Base-by-base conservation (phyloP, 345 rosid genomes). In the Ceriops decandra region DNA sequence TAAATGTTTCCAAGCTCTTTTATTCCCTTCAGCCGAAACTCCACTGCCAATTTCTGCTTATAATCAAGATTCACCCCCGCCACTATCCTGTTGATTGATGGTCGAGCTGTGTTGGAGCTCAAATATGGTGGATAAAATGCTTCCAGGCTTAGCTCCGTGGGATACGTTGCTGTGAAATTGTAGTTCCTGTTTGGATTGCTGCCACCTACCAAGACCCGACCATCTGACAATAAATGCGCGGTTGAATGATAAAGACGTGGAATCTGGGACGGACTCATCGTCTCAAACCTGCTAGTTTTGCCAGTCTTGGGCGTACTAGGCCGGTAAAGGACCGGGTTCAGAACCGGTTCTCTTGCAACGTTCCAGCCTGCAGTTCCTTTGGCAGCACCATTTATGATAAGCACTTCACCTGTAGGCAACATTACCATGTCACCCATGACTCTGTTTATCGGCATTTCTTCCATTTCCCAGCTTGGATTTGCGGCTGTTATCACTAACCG, bases 111-210 rank as follows among this genome's bases (percentile, higher is more conserved):
- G 7, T 19, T 30, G 6, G 67, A 47, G 6, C 57, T 72, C n/a
- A 84, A 70, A 70, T 84, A 80, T 7, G 77, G 84, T 9, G 88
- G 85, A 22, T 76, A 82, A 74, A 84, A 84, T 70, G 72, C 76
- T 73, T 84, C 85, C 16, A 81, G 35, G 16, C 85, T 75, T 33
- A 84, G 20, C 63, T 84, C 85, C 2, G 78, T 82, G 4, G 79
- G 82, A 51, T 31, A 82, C 32, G 72, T 36, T 17, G 70, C 20
- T 17, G 72, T 66, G 74, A 75, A 80, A 17, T 35, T 74, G 66
- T 84, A 84, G 51, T 64, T 65, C 5, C 68, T 67, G 47, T 82
- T 75, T 3, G 87, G 78, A 65, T 84, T 84, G 76, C 87, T 80
- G 21, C 87, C 85, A 0, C 77, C 87, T 1, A 84, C 81, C 27